A percentile compares a stretch with the other conserved stretches of the same genome.
Conservation (phyloP, 345 rosid species). For the Corymbia maculata region DNA sequence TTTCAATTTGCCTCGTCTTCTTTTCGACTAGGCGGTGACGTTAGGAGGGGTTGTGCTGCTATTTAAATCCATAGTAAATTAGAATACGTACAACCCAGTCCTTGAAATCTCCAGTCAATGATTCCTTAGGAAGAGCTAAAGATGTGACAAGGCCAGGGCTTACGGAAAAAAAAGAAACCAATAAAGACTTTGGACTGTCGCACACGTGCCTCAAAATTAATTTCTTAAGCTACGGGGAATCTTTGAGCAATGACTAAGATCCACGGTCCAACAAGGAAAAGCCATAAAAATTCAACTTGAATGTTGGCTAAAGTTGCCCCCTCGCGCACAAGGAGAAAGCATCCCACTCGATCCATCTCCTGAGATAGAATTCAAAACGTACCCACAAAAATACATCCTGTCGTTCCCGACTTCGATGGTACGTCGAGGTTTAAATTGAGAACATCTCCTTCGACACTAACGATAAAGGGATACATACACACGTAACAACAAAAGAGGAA, state of each 20-base stretch:
- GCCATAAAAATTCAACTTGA: neutral
- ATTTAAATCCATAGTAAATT: neutral
- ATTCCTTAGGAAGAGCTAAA: neutral
- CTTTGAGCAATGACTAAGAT: neutral
- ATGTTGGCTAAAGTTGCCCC: neutral
- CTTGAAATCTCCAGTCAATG: neutral
- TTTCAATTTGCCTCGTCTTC: neutral
- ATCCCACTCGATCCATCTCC: neutral
- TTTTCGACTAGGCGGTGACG: neutral
- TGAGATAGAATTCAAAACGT: neutral
- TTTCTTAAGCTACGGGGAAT: neutral
- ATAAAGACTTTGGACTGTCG: neutral
- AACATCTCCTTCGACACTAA: rapidly evolving
- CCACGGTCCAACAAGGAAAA: neutral
- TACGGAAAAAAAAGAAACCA: neutral
- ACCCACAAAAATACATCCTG: rapidly evolving
- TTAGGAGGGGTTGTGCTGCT: neutral
- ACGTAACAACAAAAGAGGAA: neutral
- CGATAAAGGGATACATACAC: neutral
- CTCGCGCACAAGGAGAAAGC: neutral
- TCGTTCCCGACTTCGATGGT: neutral
- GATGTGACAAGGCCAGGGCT: neutral
- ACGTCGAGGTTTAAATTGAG: neutral
- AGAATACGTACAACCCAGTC: neutral
- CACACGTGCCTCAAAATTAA: neutral